These are phyloP conservation scores for Citrus hindsii DNA, from an alignment of 345 rosid genomes.

Conservation along the genomic window DNA sequence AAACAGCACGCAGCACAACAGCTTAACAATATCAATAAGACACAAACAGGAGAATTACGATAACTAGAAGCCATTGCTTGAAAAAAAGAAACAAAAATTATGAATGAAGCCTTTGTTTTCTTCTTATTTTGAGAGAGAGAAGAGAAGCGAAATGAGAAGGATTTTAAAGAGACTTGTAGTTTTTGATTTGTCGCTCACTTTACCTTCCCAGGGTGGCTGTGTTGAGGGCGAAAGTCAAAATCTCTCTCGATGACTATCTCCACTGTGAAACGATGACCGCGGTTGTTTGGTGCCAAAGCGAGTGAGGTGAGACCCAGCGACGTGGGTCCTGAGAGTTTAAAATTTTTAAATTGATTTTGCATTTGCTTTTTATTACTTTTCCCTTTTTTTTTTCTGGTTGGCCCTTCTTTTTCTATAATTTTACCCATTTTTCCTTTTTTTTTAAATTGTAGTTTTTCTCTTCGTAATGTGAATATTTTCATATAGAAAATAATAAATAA, in stretches of 20 bases:
- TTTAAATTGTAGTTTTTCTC: background rate
- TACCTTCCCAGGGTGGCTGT: too few relatives aligned
- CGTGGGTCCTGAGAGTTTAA: background rate
- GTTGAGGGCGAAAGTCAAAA: slow-evolving; percentile 2
- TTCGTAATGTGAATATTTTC: background rate
- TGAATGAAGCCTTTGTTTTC: background rate
- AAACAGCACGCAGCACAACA: slow-evolving; percentile 11
- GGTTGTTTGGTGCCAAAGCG: too few relatives aligned
- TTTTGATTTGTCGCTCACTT: background rate
- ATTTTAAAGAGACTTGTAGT: background rate
- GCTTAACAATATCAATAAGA: slow-evolving; percentile 3
- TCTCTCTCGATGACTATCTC: background rate
- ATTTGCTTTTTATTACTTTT: too few relatives aligned
- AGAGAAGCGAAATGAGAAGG: background rate
- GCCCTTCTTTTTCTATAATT: background rate
- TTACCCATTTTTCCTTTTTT: background rate
- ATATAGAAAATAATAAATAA: too few relatives aligned
- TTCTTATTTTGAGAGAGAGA: background rate
- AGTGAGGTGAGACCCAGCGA: background rate
- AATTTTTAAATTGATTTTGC: background rate
- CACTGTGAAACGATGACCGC: background rate
- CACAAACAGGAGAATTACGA: background rate
- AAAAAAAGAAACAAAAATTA: background rate
- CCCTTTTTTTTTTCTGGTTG: background rate
- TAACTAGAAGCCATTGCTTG: slow-evolving; percentile 9